A percentile compares a stretch with the other conserved stretches of the same genome.
phyloP scores from a whole-genome alignment of 75 land plant genomes.

The Chamaecyparis obtusa region DNA sequence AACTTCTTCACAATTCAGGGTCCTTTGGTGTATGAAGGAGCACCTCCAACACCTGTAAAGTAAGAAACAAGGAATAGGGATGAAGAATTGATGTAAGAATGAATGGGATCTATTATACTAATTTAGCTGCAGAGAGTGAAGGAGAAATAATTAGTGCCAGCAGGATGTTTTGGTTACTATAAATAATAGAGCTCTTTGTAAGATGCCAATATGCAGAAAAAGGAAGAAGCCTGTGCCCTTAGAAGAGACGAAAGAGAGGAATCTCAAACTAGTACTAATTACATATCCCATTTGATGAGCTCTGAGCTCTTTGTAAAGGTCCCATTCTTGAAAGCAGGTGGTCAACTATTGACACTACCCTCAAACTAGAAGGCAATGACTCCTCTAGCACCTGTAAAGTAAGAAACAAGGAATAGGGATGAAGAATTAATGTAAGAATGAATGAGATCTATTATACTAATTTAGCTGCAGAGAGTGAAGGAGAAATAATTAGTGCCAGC shows the following conservation, averaged over 20 bases:
- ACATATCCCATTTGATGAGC: neutral
- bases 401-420: neutral
- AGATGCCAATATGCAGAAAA: neutral
- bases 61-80: neutral
- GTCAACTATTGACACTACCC: neutral
- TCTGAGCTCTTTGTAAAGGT: neutral
- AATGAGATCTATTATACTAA: too few relatives aligned
- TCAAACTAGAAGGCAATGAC: too few relatives aligned
- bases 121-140: neutral
- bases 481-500: neutral
- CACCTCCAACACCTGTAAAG: neutral
- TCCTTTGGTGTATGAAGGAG: neutral
- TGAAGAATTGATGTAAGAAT: neutral
- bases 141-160: neutral
- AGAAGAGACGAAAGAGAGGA: neutral
- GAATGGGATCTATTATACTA: too few relatives aligned
- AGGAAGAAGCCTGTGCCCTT: neutral
- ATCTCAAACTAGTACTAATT: too few relatives aligned
- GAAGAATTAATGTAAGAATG: neutral
- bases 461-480: neutral
- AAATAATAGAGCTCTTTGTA: neutral
- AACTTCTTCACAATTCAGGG: neutral
- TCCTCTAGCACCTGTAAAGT: too few relatives aligned
- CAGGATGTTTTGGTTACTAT: neutral
- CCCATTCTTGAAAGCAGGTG: neutral